These are phyloP conservation scores for Axilococcus clingmanii DNA, from an alignment of 139 green algal genomes.

Conservation along the genomic window DNA sequence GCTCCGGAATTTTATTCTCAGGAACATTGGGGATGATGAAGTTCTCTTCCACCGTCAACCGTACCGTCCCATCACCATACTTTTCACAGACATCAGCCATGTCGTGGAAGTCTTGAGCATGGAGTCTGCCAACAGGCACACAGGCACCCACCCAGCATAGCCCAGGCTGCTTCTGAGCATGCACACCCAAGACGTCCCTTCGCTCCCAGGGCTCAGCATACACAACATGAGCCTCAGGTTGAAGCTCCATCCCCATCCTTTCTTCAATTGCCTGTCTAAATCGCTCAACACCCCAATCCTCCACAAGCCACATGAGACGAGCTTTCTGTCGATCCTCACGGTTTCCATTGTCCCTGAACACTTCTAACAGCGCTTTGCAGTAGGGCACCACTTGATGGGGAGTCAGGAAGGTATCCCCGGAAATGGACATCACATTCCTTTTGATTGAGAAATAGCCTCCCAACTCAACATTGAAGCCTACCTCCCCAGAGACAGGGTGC, in stretches of 20 bases:
- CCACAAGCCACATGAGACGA: slow-evolving; percentile 93
- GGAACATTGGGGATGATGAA: slow-evolving; percentile 85
- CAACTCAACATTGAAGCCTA: slow-evolving; percentile 79
- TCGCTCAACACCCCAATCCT: slow-evolving; percentile 65
- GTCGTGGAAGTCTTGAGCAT: slow-evolving; percentile 65
- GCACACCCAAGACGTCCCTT: slow-evolving; percentile 79
- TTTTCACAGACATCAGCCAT: slow-evolving; percentile 67
- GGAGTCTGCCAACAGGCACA: slow-evolving; percentile 79
- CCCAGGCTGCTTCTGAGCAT: slow-evolving; percentile 79
- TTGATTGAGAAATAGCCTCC: slow-evolving; percentile 93
- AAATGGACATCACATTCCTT: slow-evolving; percentile 82
- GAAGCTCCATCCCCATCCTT: slow-evolving; percentile 54
- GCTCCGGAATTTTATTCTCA: slow-evolving; percentile 61
- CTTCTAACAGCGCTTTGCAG: slow-evolving; percentile 60
- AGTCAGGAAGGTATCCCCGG: slow-evolving; percentile 70
- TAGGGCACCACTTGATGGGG: slow-evolving; percentile 64
- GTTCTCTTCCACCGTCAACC: slow-evolving; percentile 95
- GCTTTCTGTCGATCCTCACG: slow-evolving; percentile 82
- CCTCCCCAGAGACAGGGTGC: slow-evolving; percentile 50
- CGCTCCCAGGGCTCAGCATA: slow-evolving; percentile 57
- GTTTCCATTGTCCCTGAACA: slow-evolving; percentile 81
- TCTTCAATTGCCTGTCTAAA: slow-evolving; percentile 59
- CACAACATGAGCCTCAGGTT: slow-evolving; percentile 31
- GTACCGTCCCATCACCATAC: slow-evolving; percentile 80
- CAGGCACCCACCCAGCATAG: slow-evolving; percentile 59